Evolutionary conservation across 176 grass and related monocot genomes (phyloP).

Genomic region (Hyparrhenia diplandra): DNA sequence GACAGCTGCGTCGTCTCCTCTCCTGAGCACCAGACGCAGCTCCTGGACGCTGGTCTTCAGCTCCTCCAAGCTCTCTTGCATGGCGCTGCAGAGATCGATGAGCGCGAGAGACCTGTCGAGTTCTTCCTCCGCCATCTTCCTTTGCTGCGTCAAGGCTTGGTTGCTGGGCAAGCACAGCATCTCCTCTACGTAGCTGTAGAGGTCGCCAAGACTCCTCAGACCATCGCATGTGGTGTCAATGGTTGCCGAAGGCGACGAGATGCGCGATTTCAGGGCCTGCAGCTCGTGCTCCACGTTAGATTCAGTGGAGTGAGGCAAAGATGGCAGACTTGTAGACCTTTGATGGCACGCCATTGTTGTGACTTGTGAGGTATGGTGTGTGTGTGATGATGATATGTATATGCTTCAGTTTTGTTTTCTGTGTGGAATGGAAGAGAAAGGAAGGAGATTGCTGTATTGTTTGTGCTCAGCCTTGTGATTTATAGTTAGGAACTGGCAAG

Average conservation of each 20-base stretch:
- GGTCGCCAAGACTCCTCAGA: constrained; percentile 7
- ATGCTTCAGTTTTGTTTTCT: not conserved
- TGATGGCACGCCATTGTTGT: constrained; percentile 45
- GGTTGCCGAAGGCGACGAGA: constrained; percentile 6
- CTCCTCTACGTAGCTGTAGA: constrained; percentile 31
- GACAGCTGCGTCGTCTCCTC: not conserved
- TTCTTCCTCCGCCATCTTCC: constrained; percentile 32
- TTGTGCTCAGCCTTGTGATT: constrained; percentile 17
- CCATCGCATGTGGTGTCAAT: not conserved
- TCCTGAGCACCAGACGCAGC: constrained; percentile 29
- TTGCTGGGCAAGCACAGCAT: constrained; percentile 40
- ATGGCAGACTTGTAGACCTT: constrained; percentile 47
- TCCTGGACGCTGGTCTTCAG: constrained; percentile 28
- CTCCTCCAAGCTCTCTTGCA: constrained; percentile 19
- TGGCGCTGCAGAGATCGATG: constrained; percentile 34
- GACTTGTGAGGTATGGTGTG: not conserved
- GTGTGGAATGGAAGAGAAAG: not conserved
- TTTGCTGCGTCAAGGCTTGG: constrained; percentile 19
- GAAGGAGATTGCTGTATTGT: not conserved
- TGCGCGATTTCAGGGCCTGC: not conserved
- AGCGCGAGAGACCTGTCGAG: constrained; percentile 35
- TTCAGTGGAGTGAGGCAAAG: not conserved
- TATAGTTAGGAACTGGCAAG: constrained; percentile 18
- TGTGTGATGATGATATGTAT: not conserved
- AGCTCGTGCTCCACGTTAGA: constrained; percentile 38